Evolutionary conservation across 1,284 basidiomycete species (phyloP).

Genomic region (Mycena citricolor): DNA sequence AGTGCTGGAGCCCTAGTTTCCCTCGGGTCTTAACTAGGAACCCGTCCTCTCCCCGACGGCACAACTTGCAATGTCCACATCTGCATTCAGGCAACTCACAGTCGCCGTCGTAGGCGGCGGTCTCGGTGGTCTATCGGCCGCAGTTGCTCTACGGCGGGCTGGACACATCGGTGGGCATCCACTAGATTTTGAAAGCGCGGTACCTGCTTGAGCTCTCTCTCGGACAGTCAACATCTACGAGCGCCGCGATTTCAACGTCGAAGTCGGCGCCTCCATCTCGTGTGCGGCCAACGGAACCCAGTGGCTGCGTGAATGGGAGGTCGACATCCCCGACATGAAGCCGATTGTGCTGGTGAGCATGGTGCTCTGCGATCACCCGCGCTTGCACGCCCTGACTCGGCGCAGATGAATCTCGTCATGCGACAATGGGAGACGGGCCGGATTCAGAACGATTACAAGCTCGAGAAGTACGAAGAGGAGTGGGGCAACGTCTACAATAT

Average conservation of each 20-base stretch:
- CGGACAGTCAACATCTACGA: constrained; percentile 29
- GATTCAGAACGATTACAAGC: constrained; percentile 32
- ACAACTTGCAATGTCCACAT: no score
- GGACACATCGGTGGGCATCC: constrained; percentile 26
- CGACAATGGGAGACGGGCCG: constrained; percentile 32
- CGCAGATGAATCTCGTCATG: constrained; percentile 32
- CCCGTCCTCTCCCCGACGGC: no score
- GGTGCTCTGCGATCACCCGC: neutral
- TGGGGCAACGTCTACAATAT: constrained; percentile 37
- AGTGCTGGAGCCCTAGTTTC: no score
- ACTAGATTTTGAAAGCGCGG: neutral
- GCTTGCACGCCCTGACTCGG: neutral
- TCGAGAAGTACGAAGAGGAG: constrained; percentile 32
- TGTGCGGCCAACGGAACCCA: constrained; percentile 37
- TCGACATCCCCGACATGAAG: constrained; percentile 33
- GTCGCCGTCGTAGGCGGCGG: constrained; percentile 29
- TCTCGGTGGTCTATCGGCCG: constrained; percentile 26
- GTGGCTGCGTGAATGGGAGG: constrained; percentile 34
- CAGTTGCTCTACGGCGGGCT: constrained; percentile 26
- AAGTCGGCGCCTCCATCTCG: constrained; percentile 35
- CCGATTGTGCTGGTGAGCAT: constrained; percentile 29
- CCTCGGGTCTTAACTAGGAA: no score
- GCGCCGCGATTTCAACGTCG: constrained; percentile 32
- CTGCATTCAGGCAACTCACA: constrained; percentile 26
- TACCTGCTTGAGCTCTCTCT: neutral